A percentile compares a stretch with the other conserved stretches of the same genome.
Evolutionary conservation across 2,329 filamentous ascomycete genomes (phyloP).

Genomic region (Colletotrichum neosansevieriae): DNA sequence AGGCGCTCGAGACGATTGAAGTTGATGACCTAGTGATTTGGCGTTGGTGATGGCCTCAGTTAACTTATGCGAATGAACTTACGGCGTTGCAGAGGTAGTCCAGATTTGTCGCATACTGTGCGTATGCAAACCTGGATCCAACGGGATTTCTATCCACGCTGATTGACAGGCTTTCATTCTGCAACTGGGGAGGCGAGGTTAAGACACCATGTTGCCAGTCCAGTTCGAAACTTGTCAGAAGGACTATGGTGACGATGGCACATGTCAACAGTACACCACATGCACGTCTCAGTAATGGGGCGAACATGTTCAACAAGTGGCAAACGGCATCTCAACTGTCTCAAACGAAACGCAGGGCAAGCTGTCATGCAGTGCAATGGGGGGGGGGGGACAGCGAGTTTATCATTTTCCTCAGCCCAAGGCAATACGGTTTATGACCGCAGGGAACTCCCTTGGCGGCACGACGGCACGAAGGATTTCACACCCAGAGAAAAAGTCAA

Average conservation of each 20-base stretch:
- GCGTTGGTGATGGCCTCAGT: neutral
- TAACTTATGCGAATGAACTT: neutral
- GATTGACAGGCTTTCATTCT: constrained; percentile 2
- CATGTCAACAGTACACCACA: constrained; percentile 11
- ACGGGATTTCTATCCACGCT: too few relatives aligned
- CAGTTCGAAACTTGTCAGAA: constrained; percentile 14
- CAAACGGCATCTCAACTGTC: neutral
- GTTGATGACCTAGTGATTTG: constrained; percentile 53
- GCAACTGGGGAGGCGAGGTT: neutral
- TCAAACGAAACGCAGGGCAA: neutral
- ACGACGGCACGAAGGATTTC: constrained; percentile 9
- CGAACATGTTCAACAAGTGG: constrained; percentile 6
- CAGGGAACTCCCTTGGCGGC: constrained; percentile 11
- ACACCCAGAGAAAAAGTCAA: neutral
- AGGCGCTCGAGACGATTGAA: constrained; percentile 59
- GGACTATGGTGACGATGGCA: constrained; percentile 1
- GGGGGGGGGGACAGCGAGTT: constrained; percentile 12
- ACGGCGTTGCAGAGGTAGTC: constrained; percentile 61
- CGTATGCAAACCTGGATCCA: constrained; percentile 56
- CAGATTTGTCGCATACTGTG: constrained; percentile 62
- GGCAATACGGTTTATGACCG: neutral
- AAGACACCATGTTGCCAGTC: constrained; percentile 4
- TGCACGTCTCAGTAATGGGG: constrained; percentile 24
- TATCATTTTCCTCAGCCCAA: constrained; percentile 2
- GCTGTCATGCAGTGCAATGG: neutral